Percentiles rank a stretch among this genome's conserved stretches.
phyloP scores from a whole-genome alignment of 2,329 filamentous ascomycete species.

The Arachnopeziza araneosa region DNA sequence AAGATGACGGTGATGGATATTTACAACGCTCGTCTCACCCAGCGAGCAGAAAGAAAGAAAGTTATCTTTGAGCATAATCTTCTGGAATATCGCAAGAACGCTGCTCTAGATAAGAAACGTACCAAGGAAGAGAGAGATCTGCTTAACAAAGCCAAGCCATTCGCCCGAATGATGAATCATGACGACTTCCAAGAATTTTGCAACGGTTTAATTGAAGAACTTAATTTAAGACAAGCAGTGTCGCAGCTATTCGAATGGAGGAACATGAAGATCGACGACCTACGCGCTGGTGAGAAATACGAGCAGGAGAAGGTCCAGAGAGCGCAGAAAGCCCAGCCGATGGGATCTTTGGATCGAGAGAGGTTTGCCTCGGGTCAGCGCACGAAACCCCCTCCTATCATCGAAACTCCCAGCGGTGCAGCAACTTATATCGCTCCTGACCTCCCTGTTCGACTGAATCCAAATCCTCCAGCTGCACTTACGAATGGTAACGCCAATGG shows the following conservation, averaged over 20 bases:
- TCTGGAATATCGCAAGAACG: constrained; percentile 89
- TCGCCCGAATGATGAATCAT: constrained; percentile 93
- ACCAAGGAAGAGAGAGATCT: constrained; percentile 93
- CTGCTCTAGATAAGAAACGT: constrained; percentile 83
- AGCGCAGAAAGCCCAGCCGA: constrained; percentile 62
- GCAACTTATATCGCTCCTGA: constrained; percentile 75
- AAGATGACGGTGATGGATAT: constrained; percentile 99
- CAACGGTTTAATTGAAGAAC: constrained; percentile 81
- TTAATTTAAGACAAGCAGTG: constrained; percentile 87
- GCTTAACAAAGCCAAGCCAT: constrained; percentile 89
- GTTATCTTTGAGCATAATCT: constrained; percentile 94
- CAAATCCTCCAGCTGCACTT: constrained; percentile 26
- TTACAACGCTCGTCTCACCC: constrained; percentile 87
- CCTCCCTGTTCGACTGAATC: constrained; percentile 54
- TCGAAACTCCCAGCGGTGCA: constrained; percentile 68
- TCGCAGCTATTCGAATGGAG: constrained; percentile 92
- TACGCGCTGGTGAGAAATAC: constrained; percentile 85
- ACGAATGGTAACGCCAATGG: constrained; percentile 46
- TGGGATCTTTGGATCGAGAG: constrained; percentile 80
- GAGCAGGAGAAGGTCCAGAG: constrained; percentile 80
- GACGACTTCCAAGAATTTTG: constrained; percentile 83
- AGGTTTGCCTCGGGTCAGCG: constrained; percentile 67
- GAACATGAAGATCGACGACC: constrained; percentile 72
- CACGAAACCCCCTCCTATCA: constrained; percentile 53
- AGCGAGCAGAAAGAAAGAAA: constrained; percentile 89